Evolutionary conservation across 345 rosid genomes (phyloP).

Genomic region (Linum trigynum): DNA sequence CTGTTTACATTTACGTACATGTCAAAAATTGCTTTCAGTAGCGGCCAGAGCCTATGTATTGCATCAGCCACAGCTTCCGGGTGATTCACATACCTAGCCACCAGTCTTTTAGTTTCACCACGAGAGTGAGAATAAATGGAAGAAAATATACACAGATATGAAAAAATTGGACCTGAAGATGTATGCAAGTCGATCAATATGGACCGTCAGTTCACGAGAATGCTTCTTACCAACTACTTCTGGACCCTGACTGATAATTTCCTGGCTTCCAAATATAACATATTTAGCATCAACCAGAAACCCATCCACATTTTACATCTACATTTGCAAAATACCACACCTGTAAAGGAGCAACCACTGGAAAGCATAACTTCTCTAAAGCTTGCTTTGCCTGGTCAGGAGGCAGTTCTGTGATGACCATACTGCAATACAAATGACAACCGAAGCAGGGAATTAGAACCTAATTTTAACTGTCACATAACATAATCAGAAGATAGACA

Average conservation of each 20-base stretch:
- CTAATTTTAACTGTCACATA: constrained; percentile 11
- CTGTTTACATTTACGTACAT: constrained; percentile 41
- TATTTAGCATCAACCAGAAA: constrained; percentile 13
- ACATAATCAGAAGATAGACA: constrained; percentile 1
- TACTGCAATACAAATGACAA: constrained; percentile 43
- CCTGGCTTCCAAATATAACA: constrained; percentile 37
- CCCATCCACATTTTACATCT: constrained; percentile 1
- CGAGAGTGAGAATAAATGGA: constrained; percentile 11
- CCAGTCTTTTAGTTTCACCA: constrained; percentile 16
- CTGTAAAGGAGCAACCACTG: constrained; percentile 82
- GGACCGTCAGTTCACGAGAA: constrained; percentile 83
- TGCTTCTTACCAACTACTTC: constrained; percentile 79
- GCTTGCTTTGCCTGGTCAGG: constrained; percentile 76
- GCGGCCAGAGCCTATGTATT: constrained; percentile 85
- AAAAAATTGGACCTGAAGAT: constrained; percentile 65
- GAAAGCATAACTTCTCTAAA: constrained; percentile 70
- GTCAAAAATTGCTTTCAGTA: constrained; percentile 83
- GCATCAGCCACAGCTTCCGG: constrained; percentile 96
- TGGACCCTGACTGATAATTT: constrained; percentile 55
- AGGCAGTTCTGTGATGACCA: constrained; percentile 91
- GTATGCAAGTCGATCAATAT: constrained; percentile 92
- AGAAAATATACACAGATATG: constrained; percentile 9
- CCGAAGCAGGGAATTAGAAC: constrained; percentile 10
- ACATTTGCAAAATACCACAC: constrained; percentile 28
- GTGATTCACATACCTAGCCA: constrained; percentile 78